These are phyloP conservation scores for Glarea lozoyensis DNA, from an alignment of 495 filamentous ascomycete genomes.

Conservation along the genomic window DNA sequence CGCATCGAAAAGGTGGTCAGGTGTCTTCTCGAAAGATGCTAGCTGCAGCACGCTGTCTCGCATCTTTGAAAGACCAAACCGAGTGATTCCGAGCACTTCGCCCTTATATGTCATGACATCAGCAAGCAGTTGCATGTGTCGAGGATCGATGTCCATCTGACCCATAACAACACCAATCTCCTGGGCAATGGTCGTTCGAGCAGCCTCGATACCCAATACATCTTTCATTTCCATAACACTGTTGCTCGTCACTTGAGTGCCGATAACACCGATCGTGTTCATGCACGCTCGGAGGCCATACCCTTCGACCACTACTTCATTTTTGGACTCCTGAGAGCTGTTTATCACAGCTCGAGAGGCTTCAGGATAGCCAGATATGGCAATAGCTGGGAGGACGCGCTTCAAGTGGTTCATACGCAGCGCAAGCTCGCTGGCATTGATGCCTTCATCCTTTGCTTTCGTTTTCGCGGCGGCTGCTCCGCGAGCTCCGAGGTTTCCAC, in stretches of 20 bases:
- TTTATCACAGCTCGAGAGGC: conserved; percentile 85
- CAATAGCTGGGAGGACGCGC: conserved; percentile 66
- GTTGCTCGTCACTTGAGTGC: conserved; percentile 64
- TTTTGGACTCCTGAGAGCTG: conserved; percentile 40
- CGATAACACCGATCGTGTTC: conserved; percentile 81
- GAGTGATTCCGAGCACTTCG: conserved; percentile 93
- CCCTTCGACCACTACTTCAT: conserved; percentile 83
- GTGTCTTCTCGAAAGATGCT: conserved; percentile 96
- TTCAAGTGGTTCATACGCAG: conserved; percentile 76
- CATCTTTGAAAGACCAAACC: conserved; percentile 96
- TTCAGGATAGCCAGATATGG: conserved; percentile 79
- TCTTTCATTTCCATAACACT: conserved; percentile 82
- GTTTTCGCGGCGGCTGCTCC: too few relatives aligned
- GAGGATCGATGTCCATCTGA: conserved; percentile 92
- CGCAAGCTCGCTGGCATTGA: conserved; percentile 61
- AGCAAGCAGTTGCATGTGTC: conserved; percentile 97
- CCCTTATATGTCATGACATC: conserved; percentile 99
- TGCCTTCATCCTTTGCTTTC: conserved; percentile 24
- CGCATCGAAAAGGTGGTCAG: conserved; percentile 94
- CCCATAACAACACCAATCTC: conserved; percentile 81
- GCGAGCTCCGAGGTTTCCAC: conserved; percentile 2
- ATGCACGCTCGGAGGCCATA: conserved; percentile 86
- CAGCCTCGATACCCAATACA: conserved; percentile 97
- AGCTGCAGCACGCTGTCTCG: conserved; percentile 89
- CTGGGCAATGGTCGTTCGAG: conserved; percentile 68